Percentiles rank a stretch among this genome's conserved stretches.
Evolutionary conservation across 371 early-diverging fungal genomes (phyloP).

Genomic region (Circinella umbellata): DNA sequence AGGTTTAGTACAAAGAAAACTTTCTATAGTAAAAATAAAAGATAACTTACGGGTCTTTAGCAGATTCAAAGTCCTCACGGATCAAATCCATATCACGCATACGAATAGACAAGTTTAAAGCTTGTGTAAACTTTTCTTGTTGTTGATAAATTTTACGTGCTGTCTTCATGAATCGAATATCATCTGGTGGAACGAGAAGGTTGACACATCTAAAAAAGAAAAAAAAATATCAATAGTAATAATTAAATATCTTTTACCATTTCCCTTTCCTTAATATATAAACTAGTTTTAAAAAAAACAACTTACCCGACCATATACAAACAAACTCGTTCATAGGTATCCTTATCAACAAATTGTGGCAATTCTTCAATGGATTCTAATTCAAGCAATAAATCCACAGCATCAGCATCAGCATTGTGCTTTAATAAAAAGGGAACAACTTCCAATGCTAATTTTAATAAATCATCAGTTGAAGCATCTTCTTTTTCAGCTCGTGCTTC

Average conservation of each 20-base stretch:
- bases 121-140: constrained; percentile 80
- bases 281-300: not conserved
- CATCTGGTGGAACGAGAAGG: constrained; percentile 91
- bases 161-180: constrained; percentile 81
- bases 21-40: not conserved
- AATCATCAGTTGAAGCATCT: constrained; percentile 58
- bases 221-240: not conserved
- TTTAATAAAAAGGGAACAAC: constrained; percentile 94
- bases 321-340: constrained; percentile 94
- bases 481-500: constrained; percentile 63
- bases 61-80: constrained; percentile 87
- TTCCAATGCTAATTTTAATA: constrained; percentile 76
- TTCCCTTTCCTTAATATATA: not conserved
- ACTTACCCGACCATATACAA: constrained; percentile 88
- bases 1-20: too few species aligned
- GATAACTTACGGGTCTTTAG: constrained; percentile 75
- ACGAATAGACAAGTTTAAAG: constrained; percentile 85
- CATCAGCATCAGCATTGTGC: constrained; percentile 98
- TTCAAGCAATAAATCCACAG: constrained; percentile 93
- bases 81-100: constrained; percentile 84
- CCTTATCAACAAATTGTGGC: constrained; percentile 83
- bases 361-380: constrained; percentile 83
- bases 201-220: constrained; percentile 77
- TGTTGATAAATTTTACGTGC: constrained; percentile 91
- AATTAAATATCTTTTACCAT: not conserved